These are phyloP conservation scores for Mycosphaerella sp. DNA, from an alignment of 2,329 filamentous ascomycete genomes.

Conservation along the genomic window DNA sequence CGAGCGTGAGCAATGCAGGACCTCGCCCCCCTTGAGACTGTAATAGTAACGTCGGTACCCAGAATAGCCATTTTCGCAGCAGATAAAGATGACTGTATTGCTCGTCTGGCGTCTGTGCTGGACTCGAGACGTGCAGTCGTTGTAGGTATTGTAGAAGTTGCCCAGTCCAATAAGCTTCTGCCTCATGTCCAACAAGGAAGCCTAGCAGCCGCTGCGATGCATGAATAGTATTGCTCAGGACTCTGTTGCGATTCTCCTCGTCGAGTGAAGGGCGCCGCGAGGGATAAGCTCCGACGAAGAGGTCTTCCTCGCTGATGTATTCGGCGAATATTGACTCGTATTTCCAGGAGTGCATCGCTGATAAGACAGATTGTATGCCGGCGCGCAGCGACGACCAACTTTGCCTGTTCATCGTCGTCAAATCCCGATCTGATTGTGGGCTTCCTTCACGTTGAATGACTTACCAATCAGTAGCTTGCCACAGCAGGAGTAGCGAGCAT, in stretches of 20 bases:
- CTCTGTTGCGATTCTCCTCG: constrained; percentile 21
- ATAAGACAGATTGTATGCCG: constrained; percentile 82
- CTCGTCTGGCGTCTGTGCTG: constrained; percentile 57
- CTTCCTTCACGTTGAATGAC: constrained; percentile 32
- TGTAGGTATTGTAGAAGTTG: constrained; percentile 46
- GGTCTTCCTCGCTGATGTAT: constrained; percentile 68
- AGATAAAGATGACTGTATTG: constrained; percentile 87
- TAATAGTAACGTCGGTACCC: constrained; percentile 80
- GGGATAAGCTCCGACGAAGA: constrained; percentile 22
- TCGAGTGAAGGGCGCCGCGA: constrained; percentile 19
- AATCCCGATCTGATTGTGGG: not conserved
- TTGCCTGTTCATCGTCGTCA: constrained; percentile 52
- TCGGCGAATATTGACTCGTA: constrained; percentile 81
- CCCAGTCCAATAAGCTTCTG: constrained; percentile 45
- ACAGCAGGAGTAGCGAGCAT: constrained; percentile 84
- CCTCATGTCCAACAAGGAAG: constrained; percentile 40
- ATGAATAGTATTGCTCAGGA: constrained; percentile 39
- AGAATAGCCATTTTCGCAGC: constrained; percentile 89
- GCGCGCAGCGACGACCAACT: constrained; percentile 91
- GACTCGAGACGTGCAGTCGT: constrained; percentile 37
- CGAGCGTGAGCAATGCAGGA: constrained; percentile 73
- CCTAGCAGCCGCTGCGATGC: constrained; percentile 41
- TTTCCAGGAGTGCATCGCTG: constrained; percentile 83
- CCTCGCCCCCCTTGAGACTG: constrained; percentile 70
- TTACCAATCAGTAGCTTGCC: constrained; percentile 96